Evolutionary conservation across 2,329 filamentous ascomycete species (phyloP), one percentile per base, ranked within the genome.

Genomic region (Dichotomopilus funicola): DNA sequence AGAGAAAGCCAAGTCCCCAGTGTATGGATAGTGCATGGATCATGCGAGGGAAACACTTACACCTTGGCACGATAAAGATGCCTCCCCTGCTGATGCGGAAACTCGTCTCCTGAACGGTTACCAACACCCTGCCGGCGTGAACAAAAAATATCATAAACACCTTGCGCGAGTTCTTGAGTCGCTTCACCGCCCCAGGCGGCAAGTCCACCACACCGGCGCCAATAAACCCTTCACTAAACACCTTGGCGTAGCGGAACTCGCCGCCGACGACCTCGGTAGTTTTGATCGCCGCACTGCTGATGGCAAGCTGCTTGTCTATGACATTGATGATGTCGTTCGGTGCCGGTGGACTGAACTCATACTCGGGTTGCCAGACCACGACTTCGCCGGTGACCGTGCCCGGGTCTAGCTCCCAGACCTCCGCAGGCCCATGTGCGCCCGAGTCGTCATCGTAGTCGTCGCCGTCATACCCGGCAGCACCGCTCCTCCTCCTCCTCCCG

Each of bases 121-220:
- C 91, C 61, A 84, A 78, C 19, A 96, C 90, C 61, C 87, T 85
- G 27, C 94, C 94, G 45, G 82, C 80, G 63, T 90, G 86, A 35
- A 99, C 87, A 64, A 95, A 96, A 71, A 97, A 97, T 1, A 88
- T 86, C 87, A 99, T 94, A 68, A 96, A 91, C 89, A 96, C 97
- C 74, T 88, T 91, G 60, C 92, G 81, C 38, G 88, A 88, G 71
- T 96, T 97, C 78, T 97, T 97, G 49, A 86, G 82, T 63, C 86
- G 83, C 76, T 99, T 99, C 67, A 88, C 83, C 36, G 88, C 84
- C 2, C 87, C 86, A 0, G 89, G 86, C 5, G 90, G 89, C 50
- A 99, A 75, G 65, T 97, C 92, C 40, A 99, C 88, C 51, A 97
- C 81, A 12, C 94, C 94, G 8, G 88, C 87, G 37, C 91, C 91